Percentiles rank a stretch among this genome's conserved stretches.
Evolutionary conservation across 2,329 filamentous ascomycete species (phyloP).

Genomic region (Setomelanomma holmii): DNA sequence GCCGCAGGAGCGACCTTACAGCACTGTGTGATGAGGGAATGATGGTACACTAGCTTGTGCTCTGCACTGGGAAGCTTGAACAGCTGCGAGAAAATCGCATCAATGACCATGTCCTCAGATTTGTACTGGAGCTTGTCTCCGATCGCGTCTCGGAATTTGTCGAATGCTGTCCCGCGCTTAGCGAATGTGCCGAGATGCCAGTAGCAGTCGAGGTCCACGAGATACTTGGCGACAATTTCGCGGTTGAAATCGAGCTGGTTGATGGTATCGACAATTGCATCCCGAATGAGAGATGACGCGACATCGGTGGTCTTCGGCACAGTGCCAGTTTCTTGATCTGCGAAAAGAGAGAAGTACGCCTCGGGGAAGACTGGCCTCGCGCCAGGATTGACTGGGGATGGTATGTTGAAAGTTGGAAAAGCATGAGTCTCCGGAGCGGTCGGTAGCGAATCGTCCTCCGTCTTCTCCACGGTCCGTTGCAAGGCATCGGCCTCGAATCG

Average conservation of each 20-base stretch:
- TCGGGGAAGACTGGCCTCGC: slow-evolving; percentile 85
- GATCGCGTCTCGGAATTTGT: slow-evolving; percentile 74
- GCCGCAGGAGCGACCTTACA: slow-evolving; percentile 96
- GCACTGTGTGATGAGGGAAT: slow-evolving; percentile 90
- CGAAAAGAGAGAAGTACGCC: slow-evolving; percentile 91
- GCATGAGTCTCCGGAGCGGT: slow-evolving; percentile 69
- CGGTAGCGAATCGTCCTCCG: slow-evolving; percentile 56
- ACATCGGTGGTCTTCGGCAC: slow-evolving; percentile 80
- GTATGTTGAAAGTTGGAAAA: slow-evolving; percentile 78
- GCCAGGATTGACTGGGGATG: slow-evolving; percentile 76
- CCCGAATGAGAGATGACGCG: slow-evolving; percentile 82
- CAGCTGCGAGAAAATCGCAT: slow-evolving; percentile 94
- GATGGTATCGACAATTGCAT: slow-evolving; percentile 88
- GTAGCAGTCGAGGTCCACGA: slow-evolving; percentile 95
- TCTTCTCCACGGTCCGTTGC: slow-evolving; percentile 64
- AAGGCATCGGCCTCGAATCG: slow-evolving; percentile 56
- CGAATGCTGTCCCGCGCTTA: slow-evolving; percentile 90
- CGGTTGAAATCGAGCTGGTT: slow-evolving; percentile 94
- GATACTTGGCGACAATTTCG: slow-evolving; percentile 81
- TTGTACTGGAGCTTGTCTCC: slow-evolving; percentile 87
- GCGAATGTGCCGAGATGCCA: slow-evolving; percentile 90
- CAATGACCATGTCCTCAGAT: slow-evolving; percentile 95
- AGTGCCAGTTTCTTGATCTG: slow-evolving; percentile 84
- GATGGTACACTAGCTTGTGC: slow-evolving; percentile 96
- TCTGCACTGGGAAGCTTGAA: slow-evolving; percentile 86